These are phyloP conservation scores for Puccinia brachypodii DNA, from an alignment of 1,284 basidiomycete species.

Conservation along the genomic window DNA sequence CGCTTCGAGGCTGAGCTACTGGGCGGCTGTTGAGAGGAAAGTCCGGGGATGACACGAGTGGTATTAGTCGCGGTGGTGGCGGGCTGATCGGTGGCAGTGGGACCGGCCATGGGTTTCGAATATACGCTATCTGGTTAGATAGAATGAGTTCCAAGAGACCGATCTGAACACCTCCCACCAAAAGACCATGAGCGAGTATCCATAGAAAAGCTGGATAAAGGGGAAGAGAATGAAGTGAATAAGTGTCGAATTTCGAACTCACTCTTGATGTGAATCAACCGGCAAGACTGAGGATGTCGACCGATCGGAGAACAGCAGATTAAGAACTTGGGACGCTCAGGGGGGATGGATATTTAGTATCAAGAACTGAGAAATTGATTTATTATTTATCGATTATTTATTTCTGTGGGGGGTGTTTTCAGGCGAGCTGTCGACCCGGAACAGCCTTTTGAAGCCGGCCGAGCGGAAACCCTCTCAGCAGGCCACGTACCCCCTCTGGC, in stretches of 20 bases:
- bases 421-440: too few relatives aligned
- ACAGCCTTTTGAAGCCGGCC: too few relatives aligned
- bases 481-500: too few relatives aligned
- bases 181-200: background rate
- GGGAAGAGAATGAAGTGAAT: background rate
- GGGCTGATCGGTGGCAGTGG: conserved; percentile 20
- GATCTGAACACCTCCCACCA: background rate
- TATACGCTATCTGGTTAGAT: background rate
- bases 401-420: too few relatives aligned
- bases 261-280: background rate
- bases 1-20: conserved; percentile 18
- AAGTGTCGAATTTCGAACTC: background rate
- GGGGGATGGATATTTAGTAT: background rate
- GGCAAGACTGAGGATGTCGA: background rate
- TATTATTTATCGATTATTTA: too few relatives aligned
- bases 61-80: conserved; percentile 11
- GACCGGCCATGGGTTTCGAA: conserved; percentile 5
- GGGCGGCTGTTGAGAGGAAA: conserved; percentile 20
- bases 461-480: too few relatives aligned
- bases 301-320: background rate
- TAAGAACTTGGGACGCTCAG: background rate
- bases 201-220: background rate
- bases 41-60: conserved; percentile 36
- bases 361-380: too few relatives aligned
- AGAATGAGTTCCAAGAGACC: background rate